Conservation (phyloP, 106 monocot genomes). For the Phalaenopsis equestris region DNA sequence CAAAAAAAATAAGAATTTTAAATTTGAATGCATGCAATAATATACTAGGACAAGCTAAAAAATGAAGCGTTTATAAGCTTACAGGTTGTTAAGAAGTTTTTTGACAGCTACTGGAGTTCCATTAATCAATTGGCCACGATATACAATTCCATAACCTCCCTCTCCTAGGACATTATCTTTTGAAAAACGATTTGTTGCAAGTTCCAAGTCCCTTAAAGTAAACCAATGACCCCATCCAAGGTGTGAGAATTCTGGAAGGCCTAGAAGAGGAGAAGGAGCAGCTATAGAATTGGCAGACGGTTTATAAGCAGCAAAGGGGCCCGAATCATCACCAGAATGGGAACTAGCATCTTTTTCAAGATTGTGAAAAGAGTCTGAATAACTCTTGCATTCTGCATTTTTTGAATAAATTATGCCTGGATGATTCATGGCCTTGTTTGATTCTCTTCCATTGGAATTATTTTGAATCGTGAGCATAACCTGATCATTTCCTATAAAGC, state of each 20-base stretch:
- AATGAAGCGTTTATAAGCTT: slow-evolving; percentile 6
- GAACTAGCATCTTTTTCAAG: slow-evolving; percentile 32
- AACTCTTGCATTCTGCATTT: slow-evolving; percentile 21
- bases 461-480: slow-evolving; percentile 24
- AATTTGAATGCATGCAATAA: not conserved
- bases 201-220: slow-evolving; percentile 45
- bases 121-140: slow-evolving; percentile 36
- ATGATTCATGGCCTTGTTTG: slow-evolving; percentile 21
- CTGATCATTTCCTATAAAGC: slow-evolving; percentile 20
- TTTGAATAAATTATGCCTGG: slow-evolving; percentile 25
- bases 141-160: slow-evolving; percentile 53
- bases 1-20: not conserved
- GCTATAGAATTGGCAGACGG: slow-evolving; percentile 14
- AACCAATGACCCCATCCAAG: slow-evolving; percentile 57
- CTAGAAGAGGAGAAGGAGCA: slow-evolving; percentile 28
- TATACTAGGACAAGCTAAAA: not conserved
- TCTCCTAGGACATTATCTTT: slow-evolving; percentile 46
- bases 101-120: slow-evolving; percentile 45
- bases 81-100: slow-evolving; percentile 51
- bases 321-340: slow-evolving; percentile 26
- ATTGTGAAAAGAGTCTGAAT: slow-evolving; percentile 43
- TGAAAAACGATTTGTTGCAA: slow-evolving; percentile 42
- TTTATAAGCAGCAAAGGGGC: slow-evolving; percentile 14
- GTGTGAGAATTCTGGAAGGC: slow-evolving; percentile 45
- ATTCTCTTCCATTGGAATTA: slow-evolving; percentile 26